Evolutionary conservation across 2,329 filamentous ascomycete species (phyloP), one percentile per base, ranked within the genome.

Genomic region (Cladosporium sp.): DNA sequence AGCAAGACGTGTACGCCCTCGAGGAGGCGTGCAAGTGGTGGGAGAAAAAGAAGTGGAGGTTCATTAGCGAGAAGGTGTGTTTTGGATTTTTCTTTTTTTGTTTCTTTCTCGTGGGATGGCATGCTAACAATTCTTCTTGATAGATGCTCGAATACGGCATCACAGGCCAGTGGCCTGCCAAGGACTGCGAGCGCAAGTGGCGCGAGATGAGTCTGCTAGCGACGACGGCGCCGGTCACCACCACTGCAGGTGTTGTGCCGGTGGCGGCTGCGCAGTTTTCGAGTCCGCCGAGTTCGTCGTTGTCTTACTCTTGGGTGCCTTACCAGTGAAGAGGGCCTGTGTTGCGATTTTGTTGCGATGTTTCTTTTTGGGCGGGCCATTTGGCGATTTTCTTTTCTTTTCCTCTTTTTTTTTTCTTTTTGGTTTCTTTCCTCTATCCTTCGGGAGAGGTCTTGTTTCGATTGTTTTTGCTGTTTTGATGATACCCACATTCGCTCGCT

Each of bases 141-240:
- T 48, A 79, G 76, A 79, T 79, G 76, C 62, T 73, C 53, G 75
- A 78, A 42, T 76, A 69, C 54, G 75, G 75, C 43, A 66, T 74
- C 20, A 61, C 69, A 53, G 75, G 78, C 56, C 73, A 73, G 55
- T 79, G 76, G 76, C 71, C 73, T 18, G 66, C 75, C 20, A 71
- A 71, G 19, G 72, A 74, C 54, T 77, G 74, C 61, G 68, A 71
- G 19, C 69, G 73, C 27, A 79, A 78, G 63, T 79, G 75, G 75
- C 69, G 71, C 40, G 75, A 78, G 53, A 63, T 75, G 30, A 60
- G 9, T 9, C 22, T 27, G 5, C 22, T 27, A 27, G 22, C 22
- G 5, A 5, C 22, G 5, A 27, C 58, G 64, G 53, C 34, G 9
- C 39, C 29, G 37, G 55, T 55, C 29, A 59, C 58, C 8, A 37